Conservation (phyloP, 2,329 filamentous ascomycete species). For the Kalmusia sp. region DNA sequence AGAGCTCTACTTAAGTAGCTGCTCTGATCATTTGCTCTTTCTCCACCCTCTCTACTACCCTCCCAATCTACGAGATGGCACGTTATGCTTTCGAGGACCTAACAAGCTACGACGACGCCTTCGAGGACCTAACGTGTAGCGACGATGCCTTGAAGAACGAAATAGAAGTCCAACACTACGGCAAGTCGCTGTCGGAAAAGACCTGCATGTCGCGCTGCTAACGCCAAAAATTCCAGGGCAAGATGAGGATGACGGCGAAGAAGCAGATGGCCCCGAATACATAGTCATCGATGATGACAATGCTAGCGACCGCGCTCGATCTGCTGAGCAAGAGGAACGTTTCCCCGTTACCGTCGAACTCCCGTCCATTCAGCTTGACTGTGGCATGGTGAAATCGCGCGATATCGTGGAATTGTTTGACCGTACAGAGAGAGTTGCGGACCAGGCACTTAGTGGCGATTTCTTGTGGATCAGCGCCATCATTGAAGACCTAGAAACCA, state of each 20-base stretch:
- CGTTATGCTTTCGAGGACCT: neutral
- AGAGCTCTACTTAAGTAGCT: neutral
- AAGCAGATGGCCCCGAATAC: neutral
- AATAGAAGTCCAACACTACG: constrained; percentile 11
- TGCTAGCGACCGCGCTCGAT: neutral
- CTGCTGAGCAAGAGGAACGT: neutral
- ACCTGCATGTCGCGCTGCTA: neutral
- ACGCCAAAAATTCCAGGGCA: neutral
- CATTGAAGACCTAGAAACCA: constrained; percentile 19
- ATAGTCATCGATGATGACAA: neutral
- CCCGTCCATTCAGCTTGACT: neutral
- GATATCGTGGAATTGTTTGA: constrained; percentile 27
- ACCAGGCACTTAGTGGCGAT: constrained; percentile 23
- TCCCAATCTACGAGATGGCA: neutral
- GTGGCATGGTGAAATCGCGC: neutral
- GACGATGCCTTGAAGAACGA: constrained; percentile 4
- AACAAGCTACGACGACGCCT: neutral
- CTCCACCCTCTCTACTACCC: neutral
- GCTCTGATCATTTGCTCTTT: neutral
- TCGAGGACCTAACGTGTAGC: constrained; percentile 3
- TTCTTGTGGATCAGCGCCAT: constrained; percentile 30
- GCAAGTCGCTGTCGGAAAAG: neutral
- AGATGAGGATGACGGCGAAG: neutral
- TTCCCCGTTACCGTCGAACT: neutral
- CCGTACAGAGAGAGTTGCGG: neutral